Conservation (phyloP, 306 rosid species). For the Rubus idaeus region DNA sequence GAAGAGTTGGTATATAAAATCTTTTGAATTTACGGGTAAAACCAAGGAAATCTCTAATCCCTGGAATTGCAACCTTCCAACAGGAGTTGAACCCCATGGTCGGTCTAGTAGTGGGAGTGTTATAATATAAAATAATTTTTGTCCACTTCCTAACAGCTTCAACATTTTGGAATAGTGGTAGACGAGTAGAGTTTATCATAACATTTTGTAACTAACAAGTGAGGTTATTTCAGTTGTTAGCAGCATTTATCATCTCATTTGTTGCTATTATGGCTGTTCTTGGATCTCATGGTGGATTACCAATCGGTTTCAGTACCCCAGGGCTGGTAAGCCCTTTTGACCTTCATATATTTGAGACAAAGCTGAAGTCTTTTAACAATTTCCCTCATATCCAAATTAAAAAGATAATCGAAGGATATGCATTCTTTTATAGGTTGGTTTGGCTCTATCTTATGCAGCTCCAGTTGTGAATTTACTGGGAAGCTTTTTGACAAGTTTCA, state of each 20-base stretch:
- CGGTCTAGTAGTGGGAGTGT: background rate
- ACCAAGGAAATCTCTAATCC: background rate
- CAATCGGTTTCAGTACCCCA: slow-evolving; percentile 78
- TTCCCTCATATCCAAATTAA: background rate
- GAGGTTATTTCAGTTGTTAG: slow-evolving; percentile 68
- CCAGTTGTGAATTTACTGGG: slow-evolving; percentile 84
- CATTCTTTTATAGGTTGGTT: slow-evolving; percentile 64
- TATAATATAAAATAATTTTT: background rate
- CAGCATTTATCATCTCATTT: slow-evolving; percentile 75
- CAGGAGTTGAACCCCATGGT: background rate
- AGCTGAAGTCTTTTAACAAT: background rate
- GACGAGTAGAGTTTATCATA: background rate
- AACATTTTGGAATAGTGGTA: background rate
- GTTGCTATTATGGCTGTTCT: slow-evolving; percentile 87
- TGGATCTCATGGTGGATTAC: slow-evolving; percentile 68
- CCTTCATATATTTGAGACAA: slow-evolving; percentile 11
- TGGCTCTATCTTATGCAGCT: slow-evolving; percentile 92
- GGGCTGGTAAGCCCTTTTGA: slow-evolving; percentile 69
- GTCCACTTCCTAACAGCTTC: background rate
- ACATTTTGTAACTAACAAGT: slow-evolving; percentile 22
- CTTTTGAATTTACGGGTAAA: background rate
- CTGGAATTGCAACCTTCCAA: background rate
- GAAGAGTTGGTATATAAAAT: background rate
- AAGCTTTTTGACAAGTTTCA: slow-evolving; percentile 81
- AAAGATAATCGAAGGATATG: background rate